Base-by-base conservation (phyloP, 2,329 filamentous ascomycete genomes). In the Diaporthe citriasiana region DNA sequence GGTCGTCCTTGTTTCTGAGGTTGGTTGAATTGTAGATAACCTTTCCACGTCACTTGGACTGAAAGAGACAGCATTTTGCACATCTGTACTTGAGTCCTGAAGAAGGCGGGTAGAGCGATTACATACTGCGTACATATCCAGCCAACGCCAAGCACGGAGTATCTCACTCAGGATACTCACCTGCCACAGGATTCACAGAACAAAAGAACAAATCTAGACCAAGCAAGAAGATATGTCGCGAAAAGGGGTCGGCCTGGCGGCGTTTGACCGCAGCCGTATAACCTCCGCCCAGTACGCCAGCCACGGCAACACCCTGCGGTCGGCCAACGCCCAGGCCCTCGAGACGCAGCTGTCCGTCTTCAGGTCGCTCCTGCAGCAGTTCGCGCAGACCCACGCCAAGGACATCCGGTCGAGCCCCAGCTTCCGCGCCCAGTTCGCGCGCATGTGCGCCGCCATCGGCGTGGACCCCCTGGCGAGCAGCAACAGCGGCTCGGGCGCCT, bases 401-500 rank as follows among this genome's bases (percentile, higher is more conserved):
- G 97, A 98, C 80, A 99, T 99, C 75, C 95, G 96, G 76, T 97
- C 95, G 3, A 95, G 98, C 82, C 97, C 97, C 8, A 93, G 91
- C 12, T 99, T 99, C 84, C 94, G 97, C 75, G 95, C 96, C 45
- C 96, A 99, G 84, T 99, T 99, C 81, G 96, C 97, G 4, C 95
- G 96, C 82, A 99, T 99, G 97, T 99, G 97, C 85, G 92, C 95
- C 80, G 95, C 95, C 76, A 98, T 99, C 78, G 97, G 97, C 65
- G 95, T 99, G 17, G 97, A 99, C 82, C 97, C 97, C 2, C 88
- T 99, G 25, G 95, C 95, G n/a, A 91, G 89, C 73, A 89, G 86
- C 78, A 91, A 88, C 79, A 84, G 85, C 75, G 80, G 76, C 82
- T 77, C 87, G 79, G 83, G 85, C 74, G 80, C 76, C 82, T 77